Base-by-base conservation (phyloP, 2,329 filamentous ascomycete genomes). In the Aspergillus fumigatus region DNA sequence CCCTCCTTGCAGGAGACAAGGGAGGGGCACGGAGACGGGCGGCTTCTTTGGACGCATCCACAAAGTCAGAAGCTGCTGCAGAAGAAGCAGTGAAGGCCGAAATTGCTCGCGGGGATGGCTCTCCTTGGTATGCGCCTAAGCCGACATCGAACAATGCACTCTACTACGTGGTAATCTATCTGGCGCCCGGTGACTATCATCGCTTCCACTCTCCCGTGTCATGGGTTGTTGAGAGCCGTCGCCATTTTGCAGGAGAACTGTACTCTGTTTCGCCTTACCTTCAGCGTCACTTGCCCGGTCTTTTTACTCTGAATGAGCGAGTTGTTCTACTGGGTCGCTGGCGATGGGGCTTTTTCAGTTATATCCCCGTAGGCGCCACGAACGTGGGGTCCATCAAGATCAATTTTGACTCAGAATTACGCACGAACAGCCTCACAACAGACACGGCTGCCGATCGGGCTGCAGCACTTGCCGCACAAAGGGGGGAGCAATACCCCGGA, bases 331-430 rank as follows among this genome's bases (percentile, higher is more conserved):
- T 99, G 1, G 94, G 94, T 19, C 84, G 92, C 57, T 99, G 94
- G 94, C 88, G 92, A 55, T 95, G 91, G 84, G 94, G 94, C 19
- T 97, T 99, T 83, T 99, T 99, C 80, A 89, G 88, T 63, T 97
- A 92, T 77, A 93, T 91, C 0, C 92, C 95, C 14, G 94, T 99
- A 35, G 94, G 94, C 60, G 94, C 94, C 7, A 99, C 94, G 23
- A 99, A 99, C 67, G 94, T 99, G 48, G 94, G 94, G 55, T 95
- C 90, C 58, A 97, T 99, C 77, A 89, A 90, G 71, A 85, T 99
- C 79, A 97, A 99, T 77, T 99, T 99, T 73, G 95, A 99, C 76
- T 82, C 87, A 58, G 94, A 99, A 75, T 80, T 99, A 59, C 88
- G 93, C 61, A 92, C 95, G 52, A 99, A 99, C 77, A 92, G 87